Conservation (phyloP, 345 rosid species). For the Pistacia atlantica region DNA sequence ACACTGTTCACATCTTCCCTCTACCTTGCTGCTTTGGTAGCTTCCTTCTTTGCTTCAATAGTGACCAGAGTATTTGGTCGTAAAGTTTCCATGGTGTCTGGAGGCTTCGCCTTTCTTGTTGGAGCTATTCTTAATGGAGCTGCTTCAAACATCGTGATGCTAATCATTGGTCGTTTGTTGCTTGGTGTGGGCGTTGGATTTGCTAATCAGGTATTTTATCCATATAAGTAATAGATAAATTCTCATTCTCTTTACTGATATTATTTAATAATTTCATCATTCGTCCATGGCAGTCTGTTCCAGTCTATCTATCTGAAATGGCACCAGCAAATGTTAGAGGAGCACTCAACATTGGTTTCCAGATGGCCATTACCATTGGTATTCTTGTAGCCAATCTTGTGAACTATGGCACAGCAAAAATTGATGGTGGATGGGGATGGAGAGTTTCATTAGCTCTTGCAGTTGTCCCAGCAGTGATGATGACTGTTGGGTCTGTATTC, state of each 20-base stretch:
- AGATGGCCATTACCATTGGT: constrained; percentile 74
- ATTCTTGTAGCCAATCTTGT: constrained; percentile 66
- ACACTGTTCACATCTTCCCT: constrained; percentile 83
- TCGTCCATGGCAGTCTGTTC: constrained; percentile 48
- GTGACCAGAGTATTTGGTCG: constrained; percentile 63
- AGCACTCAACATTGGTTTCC: constrained; percentile 80
- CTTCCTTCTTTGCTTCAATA: constrained; percentile 62
- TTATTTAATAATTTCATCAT: background rate
- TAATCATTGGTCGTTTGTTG: constrained; percentile 64
- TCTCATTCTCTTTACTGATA: no score
- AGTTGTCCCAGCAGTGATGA: constrained; percentile 65
- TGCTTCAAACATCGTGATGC: constrained; percentile 55
- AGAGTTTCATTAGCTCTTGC: constrained; percentile 72
- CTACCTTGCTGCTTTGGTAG: constrained; percentile 67
- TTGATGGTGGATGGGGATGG: constrained; percentile 71
- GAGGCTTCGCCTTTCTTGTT: constrained; percentile 58
- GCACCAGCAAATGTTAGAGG: constrained; percentile 77
- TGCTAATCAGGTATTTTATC: constrained; percentile 64
- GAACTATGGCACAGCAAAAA: constrained; percentile 58
- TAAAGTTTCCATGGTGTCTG: constrained; percentile 63
- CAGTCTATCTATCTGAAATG: constrained; percentile 81
- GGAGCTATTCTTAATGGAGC: constrained; percentile 68
- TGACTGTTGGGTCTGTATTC: constrained; percentile 60
- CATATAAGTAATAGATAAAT: no score
- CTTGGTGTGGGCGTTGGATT: constrained; percentile 89